phyloP scores from a whole-genome alignment of 345 rosid species.

The Salix suchowensis region DNA sequence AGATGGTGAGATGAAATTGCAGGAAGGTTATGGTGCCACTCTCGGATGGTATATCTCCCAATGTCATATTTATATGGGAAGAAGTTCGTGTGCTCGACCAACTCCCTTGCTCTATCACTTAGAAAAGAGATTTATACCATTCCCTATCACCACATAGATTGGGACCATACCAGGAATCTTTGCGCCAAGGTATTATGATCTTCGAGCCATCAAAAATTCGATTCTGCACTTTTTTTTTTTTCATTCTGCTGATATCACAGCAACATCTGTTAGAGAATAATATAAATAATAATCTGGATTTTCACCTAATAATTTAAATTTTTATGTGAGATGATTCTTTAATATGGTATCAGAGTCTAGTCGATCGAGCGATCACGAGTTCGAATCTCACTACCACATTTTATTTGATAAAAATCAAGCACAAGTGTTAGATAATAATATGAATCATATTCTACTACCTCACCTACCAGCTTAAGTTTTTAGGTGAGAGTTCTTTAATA shows the following conservation, averaged over 20 bases:
- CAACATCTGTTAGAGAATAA: too few relatives aligned
- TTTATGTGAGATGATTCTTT: too few relatives aligned
- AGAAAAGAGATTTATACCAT: constrained; percentile 45
- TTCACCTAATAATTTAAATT: too few relatives aligned
- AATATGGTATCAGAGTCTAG: too few relatives aligned
- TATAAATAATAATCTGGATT: too few relatives aligned
- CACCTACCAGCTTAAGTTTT: too few relatives aligned
- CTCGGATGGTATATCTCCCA: constrained; percentile 50
- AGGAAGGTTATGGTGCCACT: constrained; percentile 55
- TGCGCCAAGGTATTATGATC: constrained; percentile 46
- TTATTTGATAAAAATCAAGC: too few relatives aligned
- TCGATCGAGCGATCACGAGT: too few relatives aligned
- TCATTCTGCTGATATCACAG: neutral
- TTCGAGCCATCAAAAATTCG: neutral
- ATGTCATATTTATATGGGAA: constrained; percentile 66
- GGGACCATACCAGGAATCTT: constrained; percentile 43
- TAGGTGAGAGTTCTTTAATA: too few relatives aligned
- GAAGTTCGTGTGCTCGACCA: constrained; percentile 48
- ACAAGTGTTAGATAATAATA: too few relatives aligned
- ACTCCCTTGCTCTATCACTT: constrained; percentile 37
- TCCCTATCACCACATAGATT: constrained; percentile 47
- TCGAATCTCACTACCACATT: too few relatives aligned
- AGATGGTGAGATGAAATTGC: neutral
- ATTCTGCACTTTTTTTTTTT: neutral
- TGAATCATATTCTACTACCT: too few relatives aligned